phyloP scores from a whole-genome alignment of 768 basidiomycete genomes.

The Erythrobasidium yunnanense region DNA sequence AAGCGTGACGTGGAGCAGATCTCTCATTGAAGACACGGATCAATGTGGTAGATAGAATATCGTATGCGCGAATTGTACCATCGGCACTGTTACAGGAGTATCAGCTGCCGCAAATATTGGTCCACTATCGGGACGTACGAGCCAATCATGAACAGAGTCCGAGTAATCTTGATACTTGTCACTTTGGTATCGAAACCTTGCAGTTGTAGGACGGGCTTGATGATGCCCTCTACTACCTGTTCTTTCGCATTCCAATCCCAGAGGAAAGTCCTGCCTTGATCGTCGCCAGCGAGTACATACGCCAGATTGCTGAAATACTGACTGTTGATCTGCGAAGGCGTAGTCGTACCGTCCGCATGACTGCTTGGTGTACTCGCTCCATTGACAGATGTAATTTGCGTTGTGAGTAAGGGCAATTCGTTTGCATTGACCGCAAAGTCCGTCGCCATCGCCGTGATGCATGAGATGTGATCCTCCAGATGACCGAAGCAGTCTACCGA shows the following conservation, averaged over 20 bases:
- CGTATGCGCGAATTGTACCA: conserved; percentile 20
- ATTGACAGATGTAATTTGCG: too few relatives aligned
- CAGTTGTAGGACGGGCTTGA: conserved; percentile 1
- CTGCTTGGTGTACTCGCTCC: too few relatives aligned
- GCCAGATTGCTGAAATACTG: conserved; percentile 3
- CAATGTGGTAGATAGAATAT: conserved; percentile 3
- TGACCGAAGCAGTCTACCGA: not conserved
- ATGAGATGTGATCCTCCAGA: not conserved
- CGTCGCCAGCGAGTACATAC: conserved; percentile 19
- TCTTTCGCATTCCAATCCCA: conserved; percentile 2
- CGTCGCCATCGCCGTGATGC: not conserved
- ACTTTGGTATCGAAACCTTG: conserved; percentile 21
- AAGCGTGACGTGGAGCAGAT: conserved; percentile 21
- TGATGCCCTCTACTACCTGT: not conserved
- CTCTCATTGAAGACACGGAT: conserved; percentile 26
- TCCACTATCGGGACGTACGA: not conserved
- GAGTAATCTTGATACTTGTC: conserved; percentile 15
- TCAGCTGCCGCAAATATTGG: not conserved
- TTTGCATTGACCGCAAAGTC: not conserved
- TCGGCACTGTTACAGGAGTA: not conserved
- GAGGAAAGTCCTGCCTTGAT: conserved; percentile 14
- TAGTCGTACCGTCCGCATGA: too few relatives aligned
- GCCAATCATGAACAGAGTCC: conserved; percentile 17
- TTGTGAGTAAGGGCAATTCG: not conserved
- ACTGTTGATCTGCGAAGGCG: not conserved